Evolutionary conservation across 192 early-diverging fungal species (phyloP).

Genomic region (Coemansia sp.): DNA sequence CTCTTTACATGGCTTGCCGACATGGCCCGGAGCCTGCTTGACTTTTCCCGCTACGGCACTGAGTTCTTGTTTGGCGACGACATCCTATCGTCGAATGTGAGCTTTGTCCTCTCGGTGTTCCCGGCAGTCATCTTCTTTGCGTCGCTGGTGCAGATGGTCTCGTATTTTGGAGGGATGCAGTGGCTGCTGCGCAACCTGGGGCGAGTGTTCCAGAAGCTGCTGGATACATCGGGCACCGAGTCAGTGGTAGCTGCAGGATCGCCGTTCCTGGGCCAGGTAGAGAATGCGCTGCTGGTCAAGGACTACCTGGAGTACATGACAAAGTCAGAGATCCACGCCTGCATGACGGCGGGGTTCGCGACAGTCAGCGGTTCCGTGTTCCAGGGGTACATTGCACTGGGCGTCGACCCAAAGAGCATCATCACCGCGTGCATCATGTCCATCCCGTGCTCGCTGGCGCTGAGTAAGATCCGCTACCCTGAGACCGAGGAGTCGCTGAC

Average conservation of each 20-base stretch:
- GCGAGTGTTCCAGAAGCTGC: constrained; percentile 55
- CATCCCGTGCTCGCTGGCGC: constrained; percentile 72
- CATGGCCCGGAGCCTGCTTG: constrained; percentile 56
- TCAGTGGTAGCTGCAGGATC: constrained; percentile 78
- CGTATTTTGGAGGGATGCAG: constrained; percentile 79
- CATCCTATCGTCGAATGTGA: constrained; percentile 29
- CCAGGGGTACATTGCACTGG: constrained; percentile 65
- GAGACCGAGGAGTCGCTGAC: constrained; percentile 79
- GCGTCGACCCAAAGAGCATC: constrained; percentile 58
- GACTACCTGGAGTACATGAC: constrained; percentile 83
- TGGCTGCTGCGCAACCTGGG: constrained; percentile 67
- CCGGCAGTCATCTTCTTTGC: constrained; percentile 88
- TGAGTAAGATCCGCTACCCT: constrained; percentile 82
- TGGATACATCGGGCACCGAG: constrained; percentile 77
- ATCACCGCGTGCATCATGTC: constrained; percentile 90
- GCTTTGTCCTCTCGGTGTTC: constrained; percentile 68
- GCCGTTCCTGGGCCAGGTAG: constrained; percentile 78
- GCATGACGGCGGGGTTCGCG: constrained; percentile 86
- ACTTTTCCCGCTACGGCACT: constrained; percentile 62
- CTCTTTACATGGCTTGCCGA: constrained; percentile 66
- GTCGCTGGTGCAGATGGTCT: constrained; percentile 74
- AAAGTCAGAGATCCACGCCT: constrained; percentile 75
- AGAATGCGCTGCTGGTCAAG: constrained; percentile 74
- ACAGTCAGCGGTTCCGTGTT: constrained; percentile 83
- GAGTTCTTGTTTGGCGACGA: constrained; percentile 62